Base-by-base conservation (phyloP, 2,329 filamentous ascomycete species). In the Nemania sp. region DNA sequence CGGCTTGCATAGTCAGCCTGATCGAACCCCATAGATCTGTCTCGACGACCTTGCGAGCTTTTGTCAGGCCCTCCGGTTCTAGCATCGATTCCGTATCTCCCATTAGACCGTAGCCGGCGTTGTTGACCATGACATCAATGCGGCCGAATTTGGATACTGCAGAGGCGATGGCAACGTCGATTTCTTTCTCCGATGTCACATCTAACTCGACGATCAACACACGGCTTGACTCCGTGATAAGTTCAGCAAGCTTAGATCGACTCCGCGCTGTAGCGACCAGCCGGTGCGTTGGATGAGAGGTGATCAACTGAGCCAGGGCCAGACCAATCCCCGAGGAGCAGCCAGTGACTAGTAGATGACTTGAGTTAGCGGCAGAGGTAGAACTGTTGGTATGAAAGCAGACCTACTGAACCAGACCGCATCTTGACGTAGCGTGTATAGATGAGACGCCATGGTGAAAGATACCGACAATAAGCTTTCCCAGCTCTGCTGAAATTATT, bases 191-290 rank as follows among this genome's bases (percentile, higher is more conserved):
- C 0, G 72, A 78, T 0, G 75, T 79, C 2, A 82, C 78, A 50
- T 81, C 78, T 2, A 81, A 66, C 0, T 66, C 61, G 2, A 80
- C 63, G 56, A 77, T 79, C 55, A 80, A 69, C 24, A 79, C 60
- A 44, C 63, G 34, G 34, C 66, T 61, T 6, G 44, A 46, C 17
- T 70, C 63, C 0, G 75, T 70, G 7, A 80, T 68, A 58, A 70
- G 71, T 2, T 71, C 68, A 3, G 41, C n/a, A 3, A 81, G 73
- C n/a, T 64, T 57, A 1, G 68, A 54, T 0, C 66, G 61, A 22
- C 77, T 73, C n/a, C 79, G 75, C 2, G 67, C 66, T 2, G 67
- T 69, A 1, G 66, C 66, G 6, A 67, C 66, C 0, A 69, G 17
- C 5, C 66, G 62, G 31, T 64, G 57, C 1, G 64, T 49, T 1